A percentile compares a stretch with the other conserved stretches of the same genome.
phyloP scores from a whole-genome alignment of 225 moss, liverwort and hornwort species.

The Bryoerythrophyllum caledonicum region DNA sequence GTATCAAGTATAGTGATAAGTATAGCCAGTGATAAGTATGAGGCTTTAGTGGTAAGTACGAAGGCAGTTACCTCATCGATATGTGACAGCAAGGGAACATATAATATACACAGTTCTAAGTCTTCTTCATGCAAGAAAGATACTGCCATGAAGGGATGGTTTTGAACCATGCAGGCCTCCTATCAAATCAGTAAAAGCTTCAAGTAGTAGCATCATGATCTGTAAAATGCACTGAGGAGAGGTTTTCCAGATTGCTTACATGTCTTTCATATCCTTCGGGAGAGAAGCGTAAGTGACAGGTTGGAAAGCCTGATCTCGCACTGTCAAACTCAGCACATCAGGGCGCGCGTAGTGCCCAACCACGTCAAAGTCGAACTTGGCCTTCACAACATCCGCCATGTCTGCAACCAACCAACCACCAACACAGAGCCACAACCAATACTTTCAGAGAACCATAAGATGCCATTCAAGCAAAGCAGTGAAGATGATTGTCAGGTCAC shows the following conservation, averaged over 20 bases:
- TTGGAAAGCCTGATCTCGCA: slow-evolving; percentile 48
- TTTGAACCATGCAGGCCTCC: neutral
- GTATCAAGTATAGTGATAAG: neutral
- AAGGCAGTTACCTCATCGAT: too few species aligned
- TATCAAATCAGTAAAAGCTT: neutral
- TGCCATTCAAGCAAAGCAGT: neutral
- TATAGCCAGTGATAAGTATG: too few species aligned
- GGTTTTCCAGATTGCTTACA: neutral
- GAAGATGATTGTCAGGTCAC: too few species aligned
- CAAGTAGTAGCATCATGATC: neutral
- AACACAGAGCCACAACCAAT: neutral
- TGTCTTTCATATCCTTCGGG: slow-evolving; percentile 27
- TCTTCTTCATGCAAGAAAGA: neutral
- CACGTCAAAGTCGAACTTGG: slow-evolving; percentile 81
- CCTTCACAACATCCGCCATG: slow-evolving; percentile 66
- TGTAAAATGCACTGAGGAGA: neutral
- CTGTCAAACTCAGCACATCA: slow-evolving; percentile 62
- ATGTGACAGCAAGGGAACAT: too few species aligned
- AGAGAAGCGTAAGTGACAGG: slow-evolving; percentile 61
- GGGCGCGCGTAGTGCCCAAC: slow-evolving; percentile 79
- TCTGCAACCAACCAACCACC: slow-evolving; percentile 34
- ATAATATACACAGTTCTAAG: neutral
- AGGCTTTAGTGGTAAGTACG: too few species aligned
- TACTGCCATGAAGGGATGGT: neutral
- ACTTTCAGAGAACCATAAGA: neutral